Evolutionary conservation across 1,284 basidiomycete genomes (phyloP), one percentile per base, ranked within the genome.

Genomic region (Trichosporon coremiiforme): DNA sequence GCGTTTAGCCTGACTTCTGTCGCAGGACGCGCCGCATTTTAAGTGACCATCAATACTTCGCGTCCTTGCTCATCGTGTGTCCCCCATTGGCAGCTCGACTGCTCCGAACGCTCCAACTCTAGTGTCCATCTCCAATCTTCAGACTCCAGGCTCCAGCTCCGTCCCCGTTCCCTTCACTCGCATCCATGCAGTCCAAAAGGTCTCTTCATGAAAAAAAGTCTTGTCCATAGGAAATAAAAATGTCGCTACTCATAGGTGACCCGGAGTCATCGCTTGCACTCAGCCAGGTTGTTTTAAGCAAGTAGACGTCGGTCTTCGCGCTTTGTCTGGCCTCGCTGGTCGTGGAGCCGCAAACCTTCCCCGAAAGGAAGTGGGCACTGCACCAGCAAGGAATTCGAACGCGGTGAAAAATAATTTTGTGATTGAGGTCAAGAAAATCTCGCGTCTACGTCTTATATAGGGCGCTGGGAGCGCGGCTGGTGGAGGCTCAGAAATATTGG

Each of bases 191-290:
- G 25, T 25, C 25, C 25, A 25, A 25, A 25, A 25, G 25, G 25
- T 25, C 3, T 25, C 25, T 25, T 25, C 25, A 25, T 25, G 25
- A 25, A 45, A n/a, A n/a, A 17, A 17, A n/a, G 20, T 9, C 2
- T 53, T 1, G 41, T n/a, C 17, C 41, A 45, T 66, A 55, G 33
- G 38, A 31, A 47, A n/a, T 45, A 22, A 22, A 74, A 63, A 70
- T 80, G 77, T 80, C 68, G 73, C 74, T 79, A 74, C 75, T 75
- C 75, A 76, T 78, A 79, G 79, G 79, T 80, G 78, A 80, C 79
- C 75, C 77, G 70, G 77, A 74, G 75, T 80, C 79, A 73, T 78
- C 60, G 76, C 73, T 70, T 33, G 67, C 69, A 74, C 78, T 79
- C 79, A 75, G 68, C 78, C 74, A 73, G 75, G 79, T 77, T 78